These are phyloP conservation scores for Asterionellopsis glacialis DNA, from an alignment of 108 stramenopile species.

Conservation along the genomic window DNA sequence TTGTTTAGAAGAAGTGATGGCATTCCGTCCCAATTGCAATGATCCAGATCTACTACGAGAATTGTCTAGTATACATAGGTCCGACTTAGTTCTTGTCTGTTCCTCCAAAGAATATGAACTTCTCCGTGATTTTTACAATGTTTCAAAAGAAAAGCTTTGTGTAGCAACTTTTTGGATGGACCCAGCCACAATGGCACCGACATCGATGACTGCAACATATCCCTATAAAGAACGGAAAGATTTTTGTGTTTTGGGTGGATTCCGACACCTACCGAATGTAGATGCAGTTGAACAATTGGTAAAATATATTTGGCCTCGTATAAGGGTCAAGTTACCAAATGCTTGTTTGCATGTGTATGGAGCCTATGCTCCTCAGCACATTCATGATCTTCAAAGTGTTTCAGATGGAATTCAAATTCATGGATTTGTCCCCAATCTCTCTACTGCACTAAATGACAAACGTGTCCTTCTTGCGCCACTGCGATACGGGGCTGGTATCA, in stretches of 20 bases:
- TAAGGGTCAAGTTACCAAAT: conserved; percentile 37
- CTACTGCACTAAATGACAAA: conserved; percentile 18
- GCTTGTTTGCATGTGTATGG: conserved; percentile 58
- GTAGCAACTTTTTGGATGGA: conserved; percentile 45
- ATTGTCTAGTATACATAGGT: conserved; percentile 60
- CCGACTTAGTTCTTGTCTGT: conserved; percentile 64
- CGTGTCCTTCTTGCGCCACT: conserved; percentile 71
- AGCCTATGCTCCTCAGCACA: conserved; percentile 41
- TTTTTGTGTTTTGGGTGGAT: conserved; percentile 55
- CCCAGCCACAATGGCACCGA: not conserved
- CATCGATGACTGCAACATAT: not conserved
- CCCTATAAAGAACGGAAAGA: conserved; percentile 15
- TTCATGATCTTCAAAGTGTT: conserved; percentile 25
- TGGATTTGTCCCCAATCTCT: conserved; percentile 42
- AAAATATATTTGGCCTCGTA: conserved; percentile 56
- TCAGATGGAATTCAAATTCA: conserved; percentile 47
- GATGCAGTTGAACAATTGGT: conserved; percentile 56
- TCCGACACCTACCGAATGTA: conserved; percentile 69
- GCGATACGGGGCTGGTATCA: conserved; percentile 81
- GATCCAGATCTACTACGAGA: conserved; percentile 41
- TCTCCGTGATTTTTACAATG: conserved; percentile 19
- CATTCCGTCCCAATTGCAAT: not conserved
- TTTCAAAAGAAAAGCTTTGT: conserved; percentile 35
- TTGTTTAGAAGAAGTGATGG: conserved; percentile 4
- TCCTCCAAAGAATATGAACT: conserved; percentile 46